Evolutionary conservation across 192 early-diverging fungal species (phyloP).

Genomic region (Dimargaris verticillata): DNA sequence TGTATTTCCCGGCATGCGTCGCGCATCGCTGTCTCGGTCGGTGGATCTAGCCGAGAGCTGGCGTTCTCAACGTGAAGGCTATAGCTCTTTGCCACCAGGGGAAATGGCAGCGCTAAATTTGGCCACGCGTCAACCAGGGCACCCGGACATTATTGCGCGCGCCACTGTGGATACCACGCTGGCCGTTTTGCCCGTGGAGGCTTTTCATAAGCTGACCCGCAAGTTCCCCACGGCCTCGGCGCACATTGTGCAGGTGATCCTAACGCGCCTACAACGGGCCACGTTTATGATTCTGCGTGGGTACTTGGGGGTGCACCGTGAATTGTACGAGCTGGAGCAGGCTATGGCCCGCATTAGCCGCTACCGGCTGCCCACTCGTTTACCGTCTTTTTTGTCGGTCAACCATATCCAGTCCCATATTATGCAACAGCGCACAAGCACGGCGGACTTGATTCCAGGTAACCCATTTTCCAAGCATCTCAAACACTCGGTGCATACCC

Average conservation of each 20-base stretch:
- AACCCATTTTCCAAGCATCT: slow-evolving; percentile 11
- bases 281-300: slow-evolving; percentile 79
- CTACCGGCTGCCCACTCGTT: slow-evolving; percentile 26
- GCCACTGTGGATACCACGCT: slow-evolving; percentile 80
- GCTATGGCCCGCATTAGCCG: slow-evolving; percentile 59
- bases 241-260: slow-evolving; percentile 87
- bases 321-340: slow-evolving; percentile 73
- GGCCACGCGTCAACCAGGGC: slow-evolving; percentile 18
- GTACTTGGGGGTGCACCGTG: slow-evolving; percentile 73
- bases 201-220: slow-evolving; percentile 73
- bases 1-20: not conserved
- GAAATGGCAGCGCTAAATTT: not conserved
- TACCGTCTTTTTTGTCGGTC: not conserved
- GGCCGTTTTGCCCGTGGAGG: slow-evolving; percentile 82
- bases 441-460: slow-evolving; percentile 9
- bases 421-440: slow-evolving; percentile 13
- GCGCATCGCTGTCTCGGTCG: not conserved
- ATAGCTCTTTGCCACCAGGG: not conserved
- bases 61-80: too few relatives aligned
- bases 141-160: slow-evolving; percentile 65
- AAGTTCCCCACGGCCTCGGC: slow-evolving; percentile 86
- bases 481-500: not conserved
- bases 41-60: not conserved
- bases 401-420: slow-evolving; percentile 15
- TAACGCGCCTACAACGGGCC: slow-evolving; percentile 89